Percentiles rank a stretch among this genome's conserved stretches.
Evolutionary conservation across 116 monocot species (phyloP).

Genomic region (Cymodocea nodosa): DNA sequence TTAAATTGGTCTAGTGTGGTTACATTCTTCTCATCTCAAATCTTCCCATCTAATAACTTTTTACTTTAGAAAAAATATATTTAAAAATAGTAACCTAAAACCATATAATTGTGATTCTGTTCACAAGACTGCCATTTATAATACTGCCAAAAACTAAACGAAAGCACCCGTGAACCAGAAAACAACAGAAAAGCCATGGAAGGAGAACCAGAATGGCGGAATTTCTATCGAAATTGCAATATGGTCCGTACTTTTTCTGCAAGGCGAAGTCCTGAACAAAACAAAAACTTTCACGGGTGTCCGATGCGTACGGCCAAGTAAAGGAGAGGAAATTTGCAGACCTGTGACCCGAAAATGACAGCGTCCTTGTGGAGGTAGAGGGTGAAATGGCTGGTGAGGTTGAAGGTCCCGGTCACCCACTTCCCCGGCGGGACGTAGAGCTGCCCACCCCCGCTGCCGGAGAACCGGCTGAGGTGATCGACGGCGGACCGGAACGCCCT

Average conservation of each 20-base stretch:
- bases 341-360: slow-evolving; percentile 54
- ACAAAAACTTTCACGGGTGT: not conserved
- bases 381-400: slow-evolving; percentile 69
- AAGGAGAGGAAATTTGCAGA: slow-evolving; percentile 2
- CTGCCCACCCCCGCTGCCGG: slow-evolving; percentile 57
- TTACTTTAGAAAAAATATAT: too few species aligned
- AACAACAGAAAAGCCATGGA: too few species aligned
- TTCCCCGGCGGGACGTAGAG: slow-evolving; percentile 67
- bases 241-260: not conserved
- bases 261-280: not conserved
- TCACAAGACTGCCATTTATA: too few species aligned
- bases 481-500: slow-evolving; percentile 70
- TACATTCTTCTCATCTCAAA: too few species aligned
- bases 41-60: too few species aligned
- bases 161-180: too few species aligned
- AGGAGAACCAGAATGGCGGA: too few species aligned
- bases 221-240: not conserved
- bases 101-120: too few species aligned
- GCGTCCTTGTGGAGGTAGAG: slow-evolving; percentile 63
- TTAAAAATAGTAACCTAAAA: too few species aligned
- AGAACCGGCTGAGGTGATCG: slow-evolving; percentile 49
- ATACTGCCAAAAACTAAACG: too few species aligned
- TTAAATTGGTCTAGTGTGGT: too few species aligned
- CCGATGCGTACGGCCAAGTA: too few species aligned
- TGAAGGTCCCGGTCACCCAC: slow-evolving; percentile 76